Evolutionary conservation across 352 stramenopile species (phyloP).

Genomic region (Phytophthora ramorum): DNA sequence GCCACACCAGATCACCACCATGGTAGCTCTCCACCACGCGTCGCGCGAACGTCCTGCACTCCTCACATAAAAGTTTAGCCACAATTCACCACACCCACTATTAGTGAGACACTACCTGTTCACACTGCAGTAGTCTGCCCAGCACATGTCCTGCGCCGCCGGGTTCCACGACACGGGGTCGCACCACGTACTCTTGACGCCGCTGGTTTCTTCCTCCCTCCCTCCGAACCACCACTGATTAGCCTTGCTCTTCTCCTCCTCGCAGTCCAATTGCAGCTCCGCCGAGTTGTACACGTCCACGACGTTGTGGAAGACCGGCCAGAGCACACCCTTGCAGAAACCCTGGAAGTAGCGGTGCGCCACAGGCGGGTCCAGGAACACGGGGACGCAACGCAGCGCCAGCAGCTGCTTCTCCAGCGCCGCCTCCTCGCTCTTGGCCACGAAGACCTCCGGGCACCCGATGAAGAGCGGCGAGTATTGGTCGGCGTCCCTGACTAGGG

Average conservation of each 20-base stretch:
- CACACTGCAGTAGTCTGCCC: slow-evolving; percentile 81
- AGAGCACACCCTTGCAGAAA: slow-evolving; percentile 98
- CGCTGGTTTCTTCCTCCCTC: slow-evolving; percentile 13
- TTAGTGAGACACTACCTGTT: slow-evolving; percentile 36
- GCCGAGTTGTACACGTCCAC: slow-evolving; percentile 95
- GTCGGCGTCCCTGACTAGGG: slow-evolving; percentile 59
- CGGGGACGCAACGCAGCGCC: slow-evolving; percentile 94
- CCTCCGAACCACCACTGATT: slow-evolving; percentile 19
- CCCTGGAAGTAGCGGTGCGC: slow-evolving; percentile 89
- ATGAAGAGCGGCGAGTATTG: slow-evolving; percentile 73
- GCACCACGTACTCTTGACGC: slow-evolving; percentile 49
- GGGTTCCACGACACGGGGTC: slow-evolving; percentile 82
- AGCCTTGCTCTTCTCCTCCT: slow-evolving; percentile 6
- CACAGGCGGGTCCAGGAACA: slow-evolving; percentile 93
- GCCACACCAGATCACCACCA: slow-evolving; percentile 93
- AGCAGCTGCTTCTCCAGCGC: slow-evolving; percentile 81
- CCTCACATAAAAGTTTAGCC: neutral
- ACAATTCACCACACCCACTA: neutral
- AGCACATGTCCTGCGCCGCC: slow-evolving; percentile 78
- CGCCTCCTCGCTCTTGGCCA: slow-evolving; percentile 61
- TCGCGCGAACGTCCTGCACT: slow-evolving; percentile 48
- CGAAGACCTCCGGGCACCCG: slow-evolving; percentile 79
- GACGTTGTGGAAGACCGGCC: slow-evolving; percentile 97
- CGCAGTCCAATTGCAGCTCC: slow-evolving; percentile 66
- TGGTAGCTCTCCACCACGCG: slow-evolving; percentile 80